phyloP scores from a whole-genome alignment of 805 yeast genomes.

The Torulaspora indica region DNA sequence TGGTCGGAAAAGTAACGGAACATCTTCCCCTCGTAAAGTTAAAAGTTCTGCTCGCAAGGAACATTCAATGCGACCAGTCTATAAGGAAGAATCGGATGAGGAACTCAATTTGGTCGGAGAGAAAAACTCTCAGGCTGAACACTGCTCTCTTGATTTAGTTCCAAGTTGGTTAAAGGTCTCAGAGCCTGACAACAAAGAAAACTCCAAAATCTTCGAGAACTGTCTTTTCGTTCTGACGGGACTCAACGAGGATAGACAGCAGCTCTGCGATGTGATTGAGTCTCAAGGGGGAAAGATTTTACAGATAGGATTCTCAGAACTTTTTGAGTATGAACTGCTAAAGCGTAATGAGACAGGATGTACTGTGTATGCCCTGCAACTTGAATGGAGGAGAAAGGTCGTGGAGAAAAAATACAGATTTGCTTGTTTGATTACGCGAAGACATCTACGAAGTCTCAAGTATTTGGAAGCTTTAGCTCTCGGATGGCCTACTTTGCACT shows the following conservation, averaged over 20 bases:
- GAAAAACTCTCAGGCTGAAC: not conserved
- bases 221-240: constrained; percentile 42
- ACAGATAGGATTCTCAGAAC: constrained; percentile 34
- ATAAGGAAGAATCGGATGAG: constrained; percentile 13
- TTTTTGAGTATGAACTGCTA: constrained; percentile 19
- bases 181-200: not conserved
- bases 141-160: not conserved
- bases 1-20: constrained; percentile 18
- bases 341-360: constrained; percentile 2
- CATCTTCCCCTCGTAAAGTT: constrained; percentile 14
- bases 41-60: constrained; percentile 4
- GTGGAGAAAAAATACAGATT: constrained; percentile 39
- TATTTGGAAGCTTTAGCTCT: constrained; percentile 71
- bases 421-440: constrained; percentile 61
- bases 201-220: constrained; percentile 27
- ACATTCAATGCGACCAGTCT: constrained; percentile 3
- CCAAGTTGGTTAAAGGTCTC: not conserved
- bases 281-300: constrained; percentile 43
- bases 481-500: constrained; percentile 81
- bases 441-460: constrained; percentile 61
- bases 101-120: constrained; percentile 2
- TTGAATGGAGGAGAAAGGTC: constrained; percentile 13
- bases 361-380: constrained; percentile 5
- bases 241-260: constrained; percentile 29
- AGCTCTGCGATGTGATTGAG: constrained; percentile 37